Conservation (phyloP, 2,329 filamentous ascomycete genomes). For the Paecilomyces sp. region DNA sequence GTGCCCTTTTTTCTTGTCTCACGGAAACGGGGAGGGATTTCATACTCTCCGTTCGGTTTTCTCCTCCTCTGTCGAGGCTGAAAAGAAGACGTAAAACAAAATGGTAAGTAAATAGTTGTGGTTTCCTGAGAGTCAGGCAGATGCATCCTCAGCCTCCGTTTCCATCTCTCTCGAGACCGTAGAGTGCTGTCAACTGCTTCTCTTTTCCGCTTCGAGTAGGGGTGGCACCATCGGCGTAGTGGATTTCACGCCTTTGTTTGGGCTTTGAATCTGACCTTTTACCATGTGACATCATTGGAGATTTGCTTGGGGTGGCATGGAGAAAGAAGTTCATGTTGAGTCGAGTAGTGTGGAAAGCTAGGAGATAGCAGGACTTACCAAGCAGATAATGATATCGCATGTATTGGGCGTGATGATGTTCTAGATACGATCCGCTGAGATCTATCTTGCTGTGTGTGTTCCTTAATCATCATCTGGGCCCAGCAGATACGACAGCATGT, state of each 20-base stretch:
- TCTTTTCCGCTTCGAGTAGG: background rate
- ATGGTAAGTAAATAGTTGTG: background rate
- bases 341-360: background rate
- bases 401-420: background rate
- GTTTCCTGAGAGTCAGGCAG: background rate
- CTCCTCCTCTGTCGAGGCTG: background rate
- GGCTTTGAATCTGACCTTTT: constrained; percentile 38
- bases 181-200: background rate
- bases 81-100: background rate
- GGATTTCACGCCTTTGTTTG: constrained; percentile 4
- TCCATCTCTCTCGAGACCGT: background rate
- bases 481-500: background rate
- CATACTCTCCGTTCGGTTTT: background rate
- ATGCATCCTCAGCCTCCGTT: background rate
- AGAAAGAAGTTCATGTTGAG: background rate
- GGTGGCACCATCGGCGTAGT: constrained; percentile 17
- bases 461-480: background rate
- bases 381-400: background rate
- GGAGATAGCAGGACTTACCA: background rate
- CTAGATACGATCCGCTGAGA: background rate
- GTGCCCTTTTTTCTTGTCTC: background rate
- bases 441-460: background rate
- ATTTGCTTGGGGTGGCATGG: constrained; percentile 3
- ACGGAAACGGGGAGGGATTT: constrained; percentile 2
- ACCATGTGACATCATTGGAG: constrained; percentile 40